Percentiles rank a stretch among this genome's conserved stretches.
phyloP scores from a whole-genome alignment of 2,329 filamentous ascomycete species.

The Ophiostoma australiae region DNA sequence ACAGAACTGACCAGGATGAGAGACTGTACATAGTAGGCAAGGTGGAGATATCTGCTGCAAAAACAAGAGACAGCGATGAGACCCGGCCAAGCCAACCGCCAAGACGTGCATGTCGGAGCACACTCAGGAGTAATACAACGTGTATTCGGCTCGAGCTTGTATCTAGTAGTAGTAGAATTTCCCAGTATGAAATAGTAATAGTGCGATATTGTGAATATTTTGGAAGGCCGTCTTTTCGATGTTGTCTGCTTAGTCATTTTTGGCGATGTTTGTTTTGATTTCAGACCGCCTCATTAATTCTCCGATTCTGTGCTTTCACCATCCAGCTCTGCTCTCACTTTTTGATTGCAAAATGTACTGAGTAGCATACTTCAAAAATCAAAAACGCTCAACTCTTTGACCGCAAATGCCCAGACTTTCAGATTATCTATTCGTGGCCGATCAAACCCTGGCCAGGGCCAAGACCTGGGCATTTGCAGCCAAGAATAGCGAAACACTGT shows the following conservation, averaged over 20 bases:
- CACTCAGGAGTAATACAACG: neutral
- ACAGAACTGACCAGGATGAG: neutral
- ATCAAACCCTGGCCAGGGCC: slow-evolving; percentile 4
- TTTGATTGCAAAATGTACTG: neutral
- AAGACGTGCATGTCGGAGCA: slow-evolving; percentile 17
- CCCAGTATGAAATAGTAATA: neutral
- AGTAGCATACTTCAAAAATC: neutral
- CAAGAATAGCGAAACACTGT: slow-evolving; percentile 5
- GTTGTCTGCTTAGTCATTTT: neutral
- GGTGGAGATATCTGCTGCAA: neutral
- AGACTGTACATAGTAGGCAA: neutral
- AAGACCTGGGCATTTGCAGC: neutral
- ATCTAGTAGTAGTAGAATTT: no score
- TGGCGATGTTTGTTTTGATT: neutral
- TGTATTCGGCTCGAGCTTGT: no score
- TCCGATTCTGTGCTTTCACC: neutral
- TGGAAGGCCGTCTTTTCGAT: neutral
- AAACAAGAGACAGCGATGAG: slow-evolving; percentile 23
- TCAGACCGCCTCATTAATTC: neutral
- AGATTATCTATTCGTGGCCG: neutral
- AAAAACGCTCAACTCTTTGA: neutral
- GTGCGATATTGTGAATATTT: neutral
- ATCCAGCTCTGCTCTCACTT: neutral
- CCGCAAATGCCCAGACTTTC: slow-evolving; percentile 4
- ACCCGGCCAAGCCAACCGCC: slow-evolving; percentile 24